A percentile compares a stretch with the other conserved stretches of the same genome.
Conservation (phyloP, 23 red algal species). For the Gracilaria domingensis region DNA sequence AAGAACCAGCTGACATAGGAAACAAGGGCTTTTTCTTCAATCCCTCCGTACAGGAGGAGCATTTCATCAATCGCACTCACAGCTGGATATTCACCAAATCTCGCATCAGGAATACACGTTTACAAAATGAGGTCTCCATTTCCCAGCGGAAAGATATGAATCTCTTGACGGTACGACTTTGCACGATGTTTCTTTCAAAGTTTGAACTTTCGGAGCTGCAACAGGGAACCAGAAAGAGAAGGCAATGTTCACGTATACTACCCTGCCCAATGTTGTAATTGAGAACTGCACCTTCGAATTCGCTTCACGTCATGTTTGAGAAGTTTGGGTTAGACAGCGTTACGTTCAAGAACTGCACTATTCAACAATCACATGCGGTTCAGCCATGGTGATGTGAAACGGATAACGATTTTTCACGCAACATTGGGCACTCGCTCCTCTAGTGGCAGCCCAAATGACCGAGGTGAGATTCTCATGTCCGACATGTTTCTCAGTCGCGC, state of each 20-base stretch:
- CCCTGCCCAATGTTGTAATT: constrained; percentile 44
- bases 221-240: neutral
- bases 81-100: constrained; percentile 44
- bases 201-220: constrained; percentile 40
- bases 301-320: constrained; percentile 24
- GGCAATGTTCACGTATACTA: constrained; percentile 37
- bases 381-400: constrained; percentile 1
- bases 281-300: constrained; percentile 42
- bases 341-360: constrained; percentile 25
- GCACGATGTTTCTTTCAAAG: constrained; percentile 55
- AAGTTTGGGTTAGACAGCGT: constrained; percentile 40
- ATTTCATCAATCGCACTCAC: constrained; percentile 20
- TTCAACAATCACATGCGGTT: constrained; percentile 38
- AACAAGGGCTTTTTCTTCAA: constrained; percentile 38
- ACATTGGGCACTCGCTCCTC: constrained; percentile 9
- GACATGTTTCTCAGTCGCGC: constrained; percentile 37
- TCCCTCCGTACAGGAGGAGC: constrained; percentile 17
- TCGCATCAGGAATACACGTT: constrained; percentile 22
- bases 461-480: constrained; percentile 36
- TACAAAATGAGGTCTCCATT: constrained; percentile 4
- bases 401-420: constrained; percentile 21
- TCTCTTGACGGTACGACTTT: constrained; percentile 33
- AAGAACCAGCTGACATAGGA: constrained; percentile 31
- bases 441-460: constrained; percentile 4
- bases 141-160: neutral